Evolutionary conservation across 2,329 filamentous ascomycete species (phyloP).

Genomic region (Xylariaceae sp.): DNA sequence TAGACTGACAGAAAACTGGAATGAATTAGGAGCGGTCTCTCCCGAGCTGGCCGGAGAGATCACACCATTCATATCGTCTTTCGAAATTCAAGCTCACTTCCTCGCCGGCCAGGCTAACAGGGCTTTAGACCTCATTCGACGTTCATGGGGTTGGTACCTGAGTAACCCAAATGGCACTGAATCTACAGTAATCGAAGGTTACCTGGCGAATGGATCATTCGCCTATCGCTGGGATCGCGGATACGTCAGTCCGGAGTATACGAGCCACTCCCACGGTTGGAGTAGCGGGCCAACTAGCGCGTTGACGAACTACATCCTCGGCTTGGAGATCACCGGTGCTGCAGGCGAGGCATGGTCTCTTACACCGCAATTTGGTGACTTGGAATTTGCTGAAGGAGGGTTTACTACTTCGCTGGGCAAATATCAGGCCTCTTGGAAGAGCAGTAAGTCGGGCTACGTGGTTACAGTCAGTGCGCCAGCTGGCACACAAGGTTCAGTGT

Average conservation of each 20-base stretch:
- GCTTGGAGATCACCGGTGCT: constrained; percentile 35
- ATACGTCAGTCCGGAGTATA: constrained; percentile 45
- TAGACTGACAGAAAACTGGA: constrained; percentile 49
- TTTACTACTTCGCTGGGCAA: constrained; percentile 38
- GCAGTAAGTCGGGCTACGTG: not conserved
- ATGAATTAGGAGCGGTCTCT: constrained; percentile 49
- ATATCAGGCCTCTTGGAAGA: constrained; percentile 16
- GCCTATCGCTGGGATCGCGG: constrained; percentile 51
- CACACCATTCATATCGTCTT: constrained; percentile 55
- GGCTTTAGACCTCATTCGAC: constrained; percentile 52
- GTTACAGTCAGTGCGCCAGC: constrained; percentile 5
- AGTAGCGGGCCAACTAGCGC: constrained; percentile 44
- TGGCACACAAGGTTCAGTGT: constrained; percentile 1
- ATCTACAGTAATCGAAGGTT: constrained; percentile 57
- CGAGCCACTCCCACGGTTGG: constrained; percentile 50
- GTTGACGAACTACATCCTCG: constrained; percentile 42
- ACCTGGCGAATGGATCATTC: constrained; percentile 51
- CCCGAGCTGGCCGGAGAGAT: constrained; percentile 56
- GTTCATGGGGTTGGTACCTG: constrained; percentile 58
- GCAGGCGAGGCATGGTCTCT: constrained; percentile 36
- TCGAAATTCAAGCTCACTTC: constrained; percentile 57
- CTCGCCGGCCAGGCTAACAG: constrained; percentile 42
- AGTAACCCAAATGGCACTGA: constrained; percentile 53
- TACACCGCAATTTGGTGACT: constrained; percentile 38
- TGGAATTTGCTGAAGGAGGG: constrained; percentile 36